Percentiles rank a stretch among this genome's conserved stretches.
Evolutionary conservation across 495 filamentous ascomycete species (phyloP).

Genomic region (Penicillium silybi): DNA sequence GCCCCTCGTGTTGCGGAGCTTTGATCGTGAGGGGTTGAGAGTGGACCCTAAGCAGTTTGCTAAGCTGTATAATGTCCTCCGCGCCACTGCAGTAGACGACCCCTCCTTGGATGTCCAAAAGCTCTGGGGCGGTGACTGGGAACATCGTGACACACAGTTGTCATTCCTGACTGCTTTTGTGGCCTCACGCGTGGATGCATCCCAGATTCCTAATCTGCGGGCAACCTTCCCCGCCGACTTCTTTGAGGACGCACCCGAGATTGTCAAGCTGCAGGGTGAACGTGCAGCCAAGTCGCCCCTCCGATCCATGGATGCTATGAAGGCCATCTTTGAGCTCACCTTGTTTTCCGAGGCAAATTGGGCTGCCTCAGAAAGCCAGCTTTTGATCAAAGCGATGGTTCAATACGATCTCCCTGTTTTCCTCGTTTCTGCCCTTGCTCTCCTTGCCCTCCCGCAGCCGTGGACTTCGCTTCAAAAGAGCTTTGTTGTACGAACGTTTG

Average conservation of each 20-base stretch:
- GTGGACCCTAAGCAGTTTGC: conserved; percentile 77
- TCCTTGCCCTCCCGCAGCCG: conserved; percentile 62
- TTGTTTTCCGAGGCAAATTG: conserved; percentile 62
- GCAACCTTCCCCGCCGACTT: conserved; percentile 72
- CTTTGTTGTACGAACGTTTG: conserved; percentile 57
- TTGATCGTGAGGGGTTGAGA: conserved; percentile 75
- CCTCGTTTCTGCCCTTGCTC: conserved; percentile 68
- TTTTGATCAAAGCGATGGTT: conserved; percentile 49
- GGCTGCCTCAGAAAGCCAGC: conserved; percentile 60
- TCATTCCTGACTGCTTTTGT: conserved; percentile 84
- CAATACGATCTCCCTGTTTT: conserved; percentile 61
- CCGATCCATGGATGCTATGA: conserved; percentile 81
- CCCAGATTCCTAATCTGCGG: conserved; percentile 74
- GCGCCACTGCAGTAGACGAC: conserved; percentile 62
- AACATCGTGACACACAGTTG: conserved; percentile 77
- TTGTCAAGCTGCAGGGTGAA: conserved; percentile 65
- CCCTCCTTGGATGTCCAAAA: conserved; percentile 67
- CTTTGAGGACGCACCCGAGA: conserved; percentile 66
- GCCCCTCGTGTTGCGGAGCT: conserved; percentile 72
- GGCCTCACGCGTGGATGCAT: conserved; percentile 72
- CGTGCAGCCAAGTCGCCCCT: conserved; percentile 79
- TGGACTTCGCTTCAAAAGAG: conserved; percentile 60
- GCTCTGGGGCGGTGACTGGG: conserved; percentile 91
- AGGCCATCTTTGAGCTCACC: conserved; percentile 73
- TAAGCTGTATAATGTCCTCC: conserved; percentile 69